A percentile compares a stretch with the other conserved stretches of the same genome.
These are phyloP conservation scores for Sporothrix brunneoviolacea DNA, from an alignment of 2,329 filamentous ascomycete species.

Conservation along the genomic window DNA sequence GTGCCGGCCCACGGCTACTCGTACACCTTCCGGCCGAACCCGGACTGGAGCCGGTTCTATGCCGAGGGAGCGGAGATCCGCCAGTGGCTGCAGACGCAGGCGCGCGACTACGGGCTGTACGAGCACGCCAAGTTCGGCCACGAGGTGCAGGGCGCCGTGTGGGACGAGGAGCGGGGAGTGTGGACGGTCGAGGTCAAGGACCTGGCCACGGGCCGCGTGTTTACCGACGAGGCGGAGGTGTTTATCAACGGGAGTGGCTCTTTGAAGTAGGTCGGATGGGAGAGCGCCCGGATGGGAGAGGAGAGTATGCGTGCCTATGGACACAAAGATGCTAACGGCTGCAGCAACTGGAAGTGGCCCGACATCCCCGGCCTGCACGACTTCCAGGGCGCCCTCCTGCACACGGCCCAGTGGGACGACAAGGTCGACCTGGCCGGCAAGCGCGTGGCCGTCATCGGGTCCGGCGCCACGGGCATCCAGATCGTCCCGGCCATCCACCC, in stretches of 20 bases:
- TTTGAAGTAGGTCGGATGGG: no score
- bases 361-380: conserved; percentile 41
- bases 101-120: conserved; percentile 7
- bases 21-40: conserved; percentile 53
- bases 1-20: conserved; percentile 55
- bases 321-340: no score
- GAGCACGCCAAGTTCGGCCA: conserved; percentile 4
- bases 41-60: conserved; percentile 37
- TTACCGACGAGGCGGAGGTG: conserved; percentile 7
- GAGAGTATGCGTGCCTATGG: no score
- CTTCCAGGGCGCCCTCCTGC: conserved; percentile 46
- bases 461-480: conserved; percentile 46
- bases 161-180: conserved; percentile 2
- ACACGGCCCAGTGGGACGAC: conserved; percentile 49
- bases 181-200: conserved; percentile 6
- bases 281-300: no score
- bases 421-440: conserved; percentile 40
- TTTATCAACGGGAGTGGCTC: conserved; percentile 19
- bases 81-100: conserved; percentile 5
- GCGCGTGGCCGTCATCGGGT: conserved; percentile 45
- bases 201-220: background rate
- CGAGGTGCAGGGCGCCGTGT: conserved; percentile 1
- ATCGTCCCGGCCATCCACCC: conserved; percentile 23
- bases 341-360: conserved; percentile 35
- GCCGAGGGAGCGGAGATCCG: conserved; percentile 6